Conservation (phyloP, 768 basidiomycete genomes). For the Tylopilus cervinicoccineus region DNA sequence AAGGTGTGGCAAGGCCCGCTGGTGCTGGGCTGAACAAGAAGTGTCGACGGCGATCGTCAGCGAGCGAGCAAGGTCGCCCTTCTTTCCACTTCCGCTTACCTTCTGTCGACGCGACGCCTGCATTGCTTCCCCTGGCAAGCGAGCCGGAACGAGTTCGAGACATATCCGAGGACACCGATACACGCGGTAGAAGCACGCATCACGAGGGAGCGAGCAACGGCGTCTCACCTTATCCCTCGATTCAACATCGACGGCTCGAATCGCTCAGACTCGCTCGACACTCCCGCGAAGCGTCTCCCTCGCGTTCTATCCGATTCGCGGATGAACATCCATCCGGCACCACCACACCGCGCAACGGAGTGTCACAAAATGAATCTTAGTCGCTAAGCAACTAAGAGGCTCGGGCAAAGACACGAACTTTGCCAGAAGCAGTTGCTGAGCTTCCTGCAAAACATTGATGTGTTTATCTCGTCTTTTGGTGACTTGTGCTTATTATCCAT, state of each 20-base stretch:
- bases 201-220: conserved; percentile 12
- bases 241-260: conserved; percentile 29
- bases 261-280: conserved; percentile 20
- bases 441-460: conserved; percentile 9
- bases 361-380: conserved; percentile 20
- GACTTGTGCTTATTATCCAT: neutral
- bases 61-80: conserved; percentile 10
- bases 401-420: conserved; percentile 16
- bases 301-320: conserved; percentile 46
- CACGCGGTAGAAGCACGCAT: conserved; percentile 22
- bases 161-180: conserved; percentile 5
- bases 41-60: conserved; percentile 11
- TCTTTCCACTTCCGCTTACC: neutral
- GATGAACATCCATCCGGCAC: conserved; percentile 31
- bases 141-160: conserved; percentile 9
- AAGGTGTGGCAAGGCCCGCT: conserved; percentile 2
- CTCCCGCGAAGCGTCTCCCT: conserved; percentile 40
- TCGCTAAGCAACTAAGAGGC: conserved; percentile 2
- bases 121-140: neutral
- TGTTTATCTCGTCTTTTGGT: neutral
- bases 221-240: conserved; percentile 18
- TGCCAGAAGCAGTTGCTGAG: conserved; percentile 13
- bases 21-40: conserved; percentile 4
- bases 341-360: conserved; percentile 17
- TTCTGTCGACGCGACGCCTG: neutral